phyloP scores from a whole-genome alignment of 2,329 filamentous ascomycete species.

The Onygenales sp. region DNA sequence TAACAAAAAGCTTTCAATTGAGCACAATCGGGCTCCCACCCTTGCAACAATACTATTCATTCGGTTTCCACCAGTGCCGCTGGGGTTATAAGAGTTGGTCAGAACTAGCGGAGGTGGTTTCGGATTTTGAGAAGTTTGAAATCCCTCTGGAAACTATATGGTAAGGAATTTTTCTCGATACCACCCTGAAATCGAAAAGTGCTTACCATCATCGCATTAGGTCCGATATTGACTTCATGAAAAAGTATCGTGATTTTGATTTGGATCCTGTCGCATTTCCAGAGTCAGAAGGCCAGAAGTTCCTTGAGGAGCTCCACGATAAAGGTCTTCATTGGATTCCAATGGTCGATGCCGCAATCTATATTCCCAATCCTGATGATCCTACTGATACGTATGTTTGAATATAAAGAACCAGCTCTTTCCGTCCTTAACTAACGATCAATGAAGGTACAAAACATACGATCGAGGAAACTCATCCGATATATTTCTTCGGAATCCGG shows the following conservation, averaged over 20 bases:
- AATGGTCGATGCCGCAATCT: constrained; percentile 57
- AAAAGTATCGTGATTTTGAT: constrained; percentile 50
- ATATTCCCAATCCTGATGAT: constrained; percentile 63
- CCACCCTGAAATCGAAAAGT: background rate
- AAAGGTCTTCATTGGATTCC: constrained; percentile 50
- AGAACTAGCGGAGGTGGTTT: constrained; percentile 49
- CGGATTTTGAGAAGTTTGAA: constrained; percentile 43
- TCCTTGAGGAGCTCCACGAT: constrained; percentile 44
- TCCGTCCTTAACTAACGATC: constrained; percentile 18
- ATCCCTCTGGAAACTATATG: constrained; percentile 48
- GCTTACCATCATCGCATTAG: constrained; percentile 7
- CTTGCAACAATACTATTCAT: constrained; percentile 72
- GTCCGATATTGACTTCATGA: constrained; percentile 49
- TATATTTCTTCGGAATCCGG: constrained; percentile 45
- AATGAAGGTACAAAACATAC: constrained; percentile 44
- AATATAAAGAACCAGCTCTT: constrained; percentile 1
- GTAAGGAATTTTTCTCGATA: constrained; percentile 13
- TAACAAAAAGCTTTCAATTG: constrained; percentile 61
- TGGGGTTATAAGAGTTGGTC: constrained; percentile 75
- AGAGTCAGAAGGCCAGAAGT: constrained; percentile 39
- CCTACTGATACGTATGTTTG: constrained; percentile 51
- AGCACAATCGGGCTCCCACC: constrained; percentile 60
- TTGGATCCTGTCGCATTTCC: constrained; percentile 46
- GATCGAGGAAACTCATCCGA: constrained; percentile 40
- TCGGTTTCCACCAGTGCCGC: constrained; percentile 75